Percentiles rank a stretch among this genome's conserved stretches.
Conservation (phyloP, 345 rosid genomes). For the Brassica cretica region DNA sequence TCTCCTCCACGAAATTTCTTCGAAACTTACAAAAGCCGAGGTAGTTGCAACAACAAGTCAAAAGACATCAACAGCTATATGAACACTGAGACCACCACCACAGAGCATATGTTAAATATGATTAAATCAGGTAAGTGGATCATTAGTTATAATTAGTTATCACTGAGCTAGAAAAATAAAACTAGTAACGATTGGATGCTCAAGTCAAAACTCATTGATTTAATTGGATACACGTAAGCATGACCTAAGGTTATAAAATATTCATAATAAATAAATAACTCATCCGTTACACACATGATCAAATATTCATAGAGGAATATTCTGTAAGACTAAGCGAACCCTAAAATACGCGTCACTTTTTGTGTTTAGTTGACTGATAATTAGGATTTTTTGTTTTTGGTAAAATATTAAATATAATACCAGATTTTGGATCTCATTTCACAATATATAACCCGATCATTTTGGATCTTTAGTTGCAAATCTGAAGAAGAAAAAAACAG, state of each 20-base stretch:
- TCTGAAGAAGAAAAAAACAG: background rate
- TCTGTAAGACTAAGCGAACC: background rate
- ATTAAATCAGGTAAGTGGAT: slow-evolving; percentile 9
- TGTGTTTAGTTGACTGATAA: slow-evolving; percentile 6
- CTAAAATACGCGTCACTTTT: background rate
- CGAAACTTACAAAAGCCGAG: slow-evolving; percentile 20
- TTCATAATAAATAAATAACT: background rate
- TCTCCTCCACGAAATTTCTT: slow-evolving; percentile 32
- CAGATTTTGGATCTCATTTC: background rate
- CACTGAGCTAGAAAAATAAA: background rate
- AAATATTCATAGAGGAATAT: background rate
- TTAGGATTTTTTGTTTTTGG: background rate
- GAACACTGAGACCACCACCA: slow-evolving; percentile 18
- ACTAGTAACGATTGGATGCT: background rate
- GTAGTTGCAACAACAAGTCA: slow-evolving; percentile 22
- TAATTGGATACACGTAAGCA: slow-evolving; percentile 24
- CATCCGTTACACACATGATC: slow-evolving; percentile 18
- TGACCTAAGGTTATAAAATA: slow-evolving; percentile 4
- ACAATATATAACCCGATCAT: background rate
- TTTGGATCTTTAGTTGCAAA: background rate
- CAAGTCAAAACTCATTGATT: background rate
- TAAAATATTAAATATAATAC: too few species aligned
- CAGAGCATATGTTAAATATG: background rate
- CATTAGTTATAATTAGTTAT: background rate
- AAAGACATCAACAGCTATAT: slow-evolving; percentile 30